Base-by-base conservation (phyloP, 192 early-diverging fungal genomes). In the Linnemannia schmuckeri region DNA sequence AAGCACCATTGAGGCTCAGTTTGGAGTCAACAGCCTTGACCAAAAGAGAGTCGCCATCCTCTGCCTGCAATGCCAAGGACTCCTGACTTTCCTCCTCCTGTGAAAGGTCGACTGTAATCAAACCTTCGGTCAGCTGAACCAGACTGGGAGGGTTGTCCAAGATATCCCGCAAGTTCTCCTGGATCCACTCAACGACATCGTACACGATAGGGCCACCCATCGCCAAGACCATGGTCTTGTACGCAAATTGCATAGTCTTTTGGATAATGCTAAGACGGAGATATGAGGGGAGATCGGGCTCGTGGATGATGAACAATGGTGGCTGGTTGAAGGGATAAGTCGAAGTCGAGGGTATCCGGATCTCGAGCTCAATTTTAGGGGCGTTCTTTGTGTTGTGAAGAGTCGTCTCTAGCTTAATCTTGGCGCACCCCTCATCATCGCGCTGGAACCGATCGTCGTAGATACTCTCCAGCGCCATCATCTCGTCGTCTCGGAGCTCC, bases 301-400 rank as follows among this genome's bases (percentile, higher is more conserved):
- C 91, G 83, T 94, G 91, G 15, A 89, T 76, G 42, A 97, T 76
- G n/a, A 95, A 90, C 13, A 97, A 81, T 1, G 91, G 91, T 3
- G 94, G 95, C 20, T 92, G 82, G 41, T 91, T 88, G 38, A 92
- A 85, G 0, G 97, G 96, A 82, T 98, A 98, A 13, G 74, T 81
- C 1, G 92, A 89, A 9, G 77, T 70, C 5, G 81, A 75, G 9
- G 95, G 90, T 63, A 97, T 85, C 87, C 93, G 91, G 75, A 96
- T 87, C 72, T 95, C 93, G 41, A 97, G 83, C 63, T 84, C 81
- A 38, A 80, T 88, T 52, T 88, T 91, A 13, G 78, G 88, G 38
- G 73, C 76, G 24, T 83, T 88, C 71, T 84, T 86, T 49, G 71
- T 77, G n/a, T 70, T 82, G 37, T 78, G 85, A 8, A 76, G 70